Conservation (phyloP, 2,329 filamentous ascomycete genomes). For the Pseudocercospora musae region DNA sequence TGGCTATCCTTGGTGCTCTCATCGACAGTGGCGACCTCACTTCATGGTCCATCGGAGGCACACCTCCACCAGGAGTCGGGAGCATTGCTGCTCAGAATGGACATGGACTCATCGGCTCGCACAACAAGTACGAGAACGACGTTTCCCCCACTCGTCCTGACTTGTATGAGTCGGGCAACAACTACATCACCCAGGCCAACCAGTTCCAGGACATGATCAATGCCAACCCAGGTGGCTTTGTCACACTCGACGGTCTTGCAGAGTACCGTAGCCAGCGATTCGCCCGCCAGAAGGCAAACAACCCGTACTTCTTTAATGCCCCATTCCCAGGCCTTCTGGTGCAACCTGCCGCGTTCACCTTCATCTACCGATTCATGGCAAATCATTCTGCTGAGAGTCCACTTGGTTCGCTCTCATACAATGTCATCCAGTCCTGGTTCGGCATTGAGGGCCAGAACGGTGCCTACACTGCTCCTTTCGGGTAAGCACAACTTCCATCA, state of each 20-base stretch:
- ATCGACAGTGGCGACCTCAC: conserved; percentile 16
- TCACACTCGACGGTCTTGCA: conserved; percentile 14
- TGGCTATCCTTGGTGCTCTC: conserved; percentile 16
- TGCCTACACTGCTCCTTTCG: no score
- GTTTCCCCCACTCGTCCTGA: conserved; percentile 36
- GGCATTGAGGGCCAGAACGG: no score
- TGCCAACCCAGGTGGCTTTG: conserved; percentile 19
- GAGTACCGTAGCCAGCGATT: no score
- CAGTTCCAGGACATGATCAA: conserved; percentile 33
- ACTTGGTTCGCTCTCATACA: no score
- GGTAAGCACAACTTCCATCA: no score
- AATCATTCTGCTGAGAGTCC: no score
- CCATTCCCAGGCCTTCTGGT: conserved; percentile 14
- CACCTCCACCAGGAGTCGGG: conserved; percentile 14
- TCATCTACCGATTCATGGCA: conserved; percentile 31
- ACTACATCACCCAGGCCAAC: conserved; percentile 25
- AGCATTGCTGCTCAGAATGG: conserved; percentile 5
- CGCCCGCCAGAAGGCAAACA: no score
- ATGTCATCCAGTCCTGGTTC: no score
- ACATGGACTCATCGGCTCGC: conserved; percentile 25
- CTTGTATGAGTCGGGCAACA: conserved; percentile 31
- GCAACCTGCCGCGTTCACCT: no score
- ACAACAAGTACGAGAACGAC: conserved; percentile 40
- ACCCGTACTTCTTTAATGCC: conserved; percentile 23
- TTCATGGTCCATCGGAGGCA: conserved; percentile 21